Evolutionary conservation across 2,329 filamentous ascomycete species (phyloP).

Genomic region (Didymella exigua): DNA sequence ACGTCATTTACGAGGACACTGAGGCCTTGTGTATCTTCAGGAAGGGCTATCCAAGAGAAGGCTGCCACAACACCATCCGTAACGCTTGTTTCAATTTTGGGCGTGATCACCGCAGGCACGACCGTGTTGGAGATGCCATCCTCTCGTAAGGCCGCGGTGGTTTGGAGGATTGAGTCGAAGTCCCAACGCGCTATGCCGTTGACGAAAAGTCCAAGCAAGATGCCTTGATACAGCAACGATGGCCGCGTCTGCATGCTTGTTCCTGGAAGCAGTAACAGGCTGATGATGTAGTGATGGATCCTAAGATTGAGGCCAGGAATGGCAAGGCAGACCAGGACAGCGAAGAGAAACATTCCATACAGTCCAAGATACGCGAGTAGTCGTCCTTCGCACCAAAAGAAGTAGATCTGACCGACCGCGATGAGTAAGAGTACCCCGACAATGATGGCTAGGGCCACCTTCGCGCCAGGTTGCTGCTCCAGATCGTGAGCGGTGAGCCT

Average conservation of each 20-base stretch:
- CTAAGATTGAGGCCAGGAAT: constrained; percentile 80
- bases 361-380: constrained; percentile 77
- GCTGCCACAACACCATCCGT: constrained; percentile 59
- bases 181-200: constrained; percentile 48
- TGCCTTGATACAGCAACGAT: constrained; percentile 44
- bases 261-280: constrained; percentile 43
- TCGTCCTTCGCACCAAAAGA: constrained; percentile 82
- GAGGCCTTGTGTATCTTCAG: constrained; percentile 68
- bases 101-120: constrained; percentile 55
- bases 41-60: constrained; percentile 61
- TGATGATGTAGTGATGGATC: constrained; percentile 72
- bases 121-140: constrained; percentile 60
- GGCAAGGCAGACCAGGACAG: constrained; percentile 70
- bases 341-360: constrained; percentile 70
- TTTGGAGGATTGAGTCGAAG: constrained; percentile 73
- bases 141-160: constrained; percentile 70
- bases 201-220: constrained; percentile 45
- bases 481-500: constrained; percentile 88
- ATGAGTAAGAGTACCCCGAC: constrained; percentile 71
- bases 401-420: constrained; percentile 77
- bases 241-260: constrained; percentile 45
- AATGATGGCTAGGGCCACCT: constrained; percentile 77
- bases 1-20: constrained; percentile 85
- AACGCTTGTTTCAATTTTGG: constrained; percentile 18
- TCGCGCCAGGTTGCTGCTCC: constrained; percentile 84